Base-by-base conservation (phyloP, 371 early-diverging fungal genomes). In the Lichtheimia ornata region DNA sequence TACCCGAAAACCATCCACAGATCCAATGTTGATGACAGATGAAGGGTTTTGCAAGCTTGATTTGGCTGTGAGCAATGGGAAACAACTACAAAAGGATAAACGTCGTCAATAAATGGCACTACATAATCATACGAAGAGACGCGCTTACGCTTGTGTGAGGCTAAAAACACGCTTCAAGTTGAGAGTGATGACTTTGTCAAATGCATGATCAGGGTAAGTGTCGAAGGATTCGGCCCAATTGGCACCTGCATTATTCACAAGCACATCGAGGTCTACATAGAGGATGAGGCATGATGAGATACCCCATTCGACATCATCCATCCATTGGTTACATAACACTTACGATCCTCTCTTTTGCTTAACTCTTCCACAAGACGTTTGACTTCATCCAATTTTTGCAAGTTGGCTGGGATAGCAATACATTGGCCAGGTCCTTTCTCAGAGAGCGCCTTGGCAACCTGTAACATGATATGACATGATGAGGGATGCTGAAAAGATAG, bases 211-310 rank as follows among this genome's bases (percentile, higher is more conserved):
- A 1, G 91, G 88, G 59, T 90, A 92, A 18, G 59, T 59, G 43
- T 81, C 88, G 4, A 91, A 50, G 12, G 80, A 63, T n/a, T 78
- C 84, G 47, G 81, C 88, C 89, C 90, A 91, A 24, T 84, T 91
- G 44, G 91, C 92, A 3, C 93, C 93, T 17, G 91, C 85, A 71
- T 95, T 95, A 71, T 96, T 95, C 30, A 96, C 81, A 17, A 96
- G 79, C 12, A 96, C 83, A 66, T 96, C 83, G 55, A 96, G 76
- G 65, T 91, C 35, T 35, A 92, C 75, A 67, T 5, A 3, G 15
- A 53, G 0, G 55, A 43, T 17, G 12, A 35, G n/a, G n/a, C 59
- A 35, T 27, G n/a, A 49, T 13, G 15, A 44, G 13, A n/a, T 15
- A 22, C n/a, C 49, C 5, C 35, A 35, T 6, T 41, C 1, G n/a